Base-by-base conservation (phyloP, 805 yeast genomes). In the Groenewaldozyma salmanticensis region DNA sequence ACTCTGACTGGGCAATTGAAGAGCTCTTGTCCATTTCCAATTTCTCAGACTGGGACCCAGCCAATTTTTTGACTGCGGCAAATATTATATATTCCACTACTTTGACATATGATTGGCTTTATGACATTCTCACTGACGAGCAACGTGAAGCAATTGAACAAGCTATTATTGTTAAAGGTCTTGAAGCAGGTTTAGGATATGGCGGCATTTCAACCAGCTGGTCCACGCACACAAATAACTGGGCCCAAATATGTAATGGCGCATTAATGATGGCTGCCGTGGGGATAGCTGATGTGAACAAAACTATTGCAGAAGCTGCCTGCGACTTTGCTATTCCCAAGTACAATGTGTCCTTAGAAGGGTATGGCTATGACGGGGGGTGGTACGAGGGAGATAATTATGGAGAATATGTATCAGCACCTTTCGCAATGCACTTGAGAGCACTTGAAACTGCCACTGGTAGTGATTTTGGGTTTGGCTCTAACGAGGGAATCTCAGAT, bases 171-270 rank as follows among this genome's bases (percentile, higher is more conserved):
- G 15, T 9, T 11, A 15, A 17, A 19, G 21, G 21, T 6, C 6
- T 34, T 11, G 27, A 17, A 11, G 29, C 37, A 15, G 37, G 37
- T 19, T 17, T 34, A 13, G 37, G 37, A 6, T 34, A 17, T 34
- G 37, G 37, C 9, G 27, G 27, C 13, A 15, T 17, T 34, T 17
- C 21, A 9, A 19, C 11, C 15, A 17, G 9, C 27, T 34, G 37
- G 37, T 15, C 27, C 11, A 17, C 7, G 27, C 29, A 34, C 27
- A 34, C 37, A 6, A 34, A 34, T 34, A 34, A 34, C 15, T 34
- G 37, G 37, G 37, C 37, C 11, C 37, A 34, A 27, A 15, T 19
- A 34, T 34, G 37, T 17, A 15, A 34, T 34, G 37, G 37, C 7
- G 37, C 29, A 11, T 17, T 34, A 27, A 15, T 34, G 9, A 17